Conservation (phyloP, 306 rosid species). For the Cicer arietinum region DNA sequence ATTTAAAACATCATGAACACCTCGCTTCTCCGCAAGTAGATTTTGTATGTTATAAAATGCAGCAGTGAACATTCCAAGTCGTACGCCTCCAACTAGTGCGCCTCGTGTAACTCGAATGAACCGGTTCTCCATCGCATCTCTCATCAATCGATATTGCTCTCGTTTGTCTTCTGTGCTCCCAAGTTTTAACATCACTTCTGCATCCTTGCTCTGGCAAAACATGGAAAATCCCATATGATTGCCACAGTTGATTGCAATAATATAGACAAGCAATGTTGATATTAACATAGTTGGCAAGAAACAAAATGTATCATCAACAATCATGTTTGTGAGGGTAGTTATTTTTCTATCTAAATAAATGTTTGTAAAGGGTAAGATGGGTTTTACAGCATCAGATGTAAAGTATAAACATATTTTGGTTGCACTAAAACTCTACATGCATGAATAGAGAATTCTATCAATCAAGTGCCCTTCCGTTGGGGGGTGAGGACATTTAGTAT, state of each 20-base stretch:
- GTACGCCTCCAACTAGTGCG: constrained; percentile 87
- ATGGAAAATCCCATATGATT: constrained; percentile 36
- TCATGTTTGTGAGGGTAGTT: constrained; percentile 14
- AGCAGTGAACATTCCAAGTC: constrained; percentile 91
- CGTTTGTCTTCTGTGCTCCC: constrained; percentile 97
- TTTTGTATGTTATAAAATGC: constrained; percentile 77
- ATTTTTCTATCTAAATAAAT: constrained; percentile 20
- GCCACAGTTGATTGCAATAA: constrained; percentile 13
- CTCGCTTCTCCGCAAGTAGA: constrained; percentile 87
- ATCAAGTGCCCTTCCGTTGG: background rate
- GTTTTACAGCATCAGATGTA: constrained; percentile 18
- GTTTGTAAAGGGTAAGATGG: constrained; percentile 13
- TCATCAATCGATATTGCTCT: constrained; percentile 82
- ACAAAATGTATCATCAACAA: constrained; percentile 20
- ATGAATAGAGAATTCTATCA: background rate
- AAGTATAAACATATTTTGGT: constrained; percentile 5
- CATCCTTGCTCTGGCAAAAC: constrained; percentile 88
- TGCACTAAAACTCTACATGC: constrained; percentile 11
- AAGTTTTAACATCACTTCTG: constrained; percentile 88
- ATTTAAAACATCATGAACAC: constrained; percentile 84
- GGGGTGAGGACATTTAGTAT: constrained; percentile 12
- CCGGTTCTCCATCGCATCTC: constrained; percentile 99
- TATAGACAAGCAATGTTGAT: constrained; percentile 4
- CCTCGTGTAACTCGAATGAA: constrained; percentile 81
- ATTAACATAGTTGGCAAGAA: constrained; percentile 5